These are phyloP conservation scores for Pseudonitzschia pungens DNA, from an alignment of 108 stramenopile genomes.

Conservation along the genomic window DNA sequence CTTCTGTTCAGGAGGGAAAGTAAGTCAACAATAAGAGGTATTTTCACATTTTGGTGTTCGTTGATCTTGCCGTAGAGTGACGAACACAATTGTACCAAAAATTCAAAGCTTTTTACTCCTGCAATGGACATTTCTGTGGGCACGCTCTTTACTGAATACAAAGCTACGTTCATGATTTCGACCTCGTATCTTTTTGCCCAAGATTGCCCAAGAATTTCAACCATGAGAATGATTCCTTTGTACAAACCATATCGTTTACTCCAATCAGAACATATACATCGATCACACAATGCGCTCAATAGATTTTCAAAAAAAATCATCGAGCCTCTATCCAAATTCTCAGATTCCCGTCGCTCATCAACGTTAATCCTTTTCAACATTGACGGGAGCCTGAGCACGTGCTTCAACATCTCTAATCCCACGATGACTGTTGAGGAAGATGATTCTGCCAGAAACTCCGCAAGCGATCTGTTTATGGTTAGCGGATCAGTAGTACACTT, in stretches of 20 bases:
- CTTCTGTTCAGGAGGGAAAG: slow-evolving; percentile 18
- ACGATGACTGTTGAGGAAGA: background rate
- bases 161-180: slow-evolving; percentile 67
- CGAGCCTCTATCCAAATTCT: slow-evolving; percentile 24
- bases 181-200: slow-evolving; percentile 67
- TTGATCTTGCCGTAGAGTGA: slow-evolving; percentile 51
- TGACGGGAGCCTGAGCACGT: slow-evolving; percentile 31
- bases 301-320: slow-evolving; percentile 56
- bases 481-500: slow-evolving; percentile 44
- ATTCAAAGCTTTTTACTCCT: slow-evolving; percentile 51
- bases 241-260: slow-evolving; percentile 46
- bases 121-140: slow-evolving; percentile 63
- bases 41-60: slow-evolving; percentile 16
- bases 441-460: slow-evolving; percentile 45
- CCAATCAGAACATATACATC: slow-evolving; percentile 49
- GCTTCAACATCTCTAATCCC: slow-evolving; percentile 36
- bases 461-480: slow-evolving; percentile 51
- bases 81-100: slow-evolving; percentile 54
- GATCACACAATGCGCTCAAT: slow-evolving; percentile 49
- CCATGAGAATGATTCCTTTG: slow-evolving; percentile 40
- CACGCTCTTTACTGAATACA: slow-evolving; percentile 72
- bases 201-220: slow-evolving; percentile 45
- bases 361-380: background rate
- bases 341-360: background rate
- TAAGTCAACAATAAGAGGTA: slow-evolving; percentile 34